Base-by-base conservation (phyloP, 2,329 filamentous ascomycete genomes). In the Zalaria sp. region DNA sequence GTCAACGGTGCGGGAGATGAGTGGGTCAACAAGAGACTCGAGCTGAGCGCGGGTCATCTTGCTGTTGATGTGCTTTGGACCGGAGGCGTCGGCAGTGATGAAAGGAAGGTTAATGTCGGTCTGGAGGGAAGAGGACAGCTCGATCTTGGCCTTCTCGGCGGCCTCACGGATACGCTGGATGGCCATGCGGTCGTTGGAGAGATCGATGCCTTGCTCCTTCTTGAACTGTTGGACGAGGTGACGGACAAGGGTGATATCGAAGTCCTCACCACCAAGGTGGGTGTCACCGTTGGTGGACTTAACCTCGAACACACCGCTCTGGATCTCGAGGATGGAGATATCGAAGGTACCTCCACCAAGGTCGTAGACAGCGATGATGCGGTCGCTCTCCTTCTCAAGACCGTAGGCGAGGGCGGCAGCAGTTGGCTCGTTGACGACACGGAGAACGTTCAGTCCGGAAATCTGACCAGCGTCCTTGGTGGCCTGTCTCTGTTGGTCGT, bases 261-360 rank as follows among this genome's bases (percentile, higher is more conserved):
- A 96, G 67, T 96, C 89, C 66, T 96, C 89, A 71, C 89, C 89
- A 78, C 89, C 89, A 55, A 96, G 78, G 67, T 96, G 89, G 51
- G 89, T 96, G 65, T 96, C 89, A 79, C 89, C 89, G 67, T 94
- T 94, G 72, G 89, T 96, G 11, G 89, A 93, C 78, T 95, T 95
- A 66, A 96, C 89, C 73, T 95, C 89, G 65, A 96, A 96, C 43
- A 96, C 88, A 65, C 89, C 89, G 67, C 87, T 87, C 71, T 94
- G 87, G 61, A 96, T 95, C 70, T 94, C 87, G 10, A 96, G 81
- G 48, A 95, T 81, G 49, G 88, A 95, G 67, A 96, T 93, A 86
- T 96, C 89, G 69, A 96, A 96, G 55, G 88, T 96, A 78, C 88
- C 88, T 77, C 88, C 88, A 71, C 88, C 88, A 57, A 96, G 77